A percentile compares a stretch with the other conserved stretches of the same genome.
These are phyloP conservation scores for Plasmodium knowlesi DNA, from an alignment of 169 alveolate genomes.

Conservation along the genomic window DNA sequence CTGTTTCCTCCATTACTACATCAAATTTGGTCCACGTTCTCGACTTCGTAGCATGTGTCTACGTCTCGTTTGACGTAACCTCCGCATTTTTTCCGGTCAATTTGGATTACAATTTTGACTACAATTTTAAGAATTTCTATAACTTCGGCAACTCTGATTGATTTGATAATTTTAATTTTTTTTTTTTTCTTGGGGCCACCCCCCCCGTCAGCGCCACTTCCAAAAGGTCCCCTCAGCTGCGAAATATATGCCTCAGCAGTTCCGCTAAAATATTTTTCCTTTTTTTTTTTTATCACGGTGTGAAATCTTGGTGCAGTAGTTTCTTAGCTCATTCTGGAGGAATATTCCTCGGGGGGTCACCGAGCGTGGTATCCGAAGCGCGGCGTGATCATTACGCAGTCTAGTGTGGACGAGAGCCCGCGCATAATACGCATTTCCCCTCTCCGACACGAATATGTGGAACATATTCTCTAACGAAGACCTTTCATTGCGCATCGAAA, in stretches of 20 bases:
- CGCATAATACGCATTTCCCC: background rate
- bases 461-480: slow-evolving; percentile 59
- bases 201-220: background rate
- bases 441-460: slow-evolving; percentile 26
- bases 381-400: background rate
- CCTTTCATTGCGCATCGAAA: slow-evolving; percentile 20
- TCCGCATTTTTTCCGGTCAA: background rate
- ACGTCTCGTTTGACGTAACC: background rate
- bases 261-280: background rate
- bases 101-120: background rate
- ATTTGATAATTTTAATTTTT: background rate
- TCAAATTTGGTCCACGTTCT: background rate
- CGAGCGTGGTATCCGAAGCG: background rate
- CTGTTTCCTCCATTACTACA: background rate
- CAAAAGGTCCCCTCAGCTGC: background rate
- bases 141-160: background rate
- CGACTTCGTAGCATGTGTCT: background rate
- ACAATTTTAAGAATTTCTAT: background rate
- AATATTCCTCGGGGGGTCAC: background rate
- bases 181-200: background rate
- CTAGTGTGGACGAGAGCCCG: background rate
- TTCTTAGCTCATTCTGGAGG: background rate
- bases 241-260: background rate
- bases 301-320: background rate
- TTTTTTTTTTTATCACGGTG: background rate